Conservation (phyloP, 148 eudicot species). For the Oxyria digyna region DNA sequence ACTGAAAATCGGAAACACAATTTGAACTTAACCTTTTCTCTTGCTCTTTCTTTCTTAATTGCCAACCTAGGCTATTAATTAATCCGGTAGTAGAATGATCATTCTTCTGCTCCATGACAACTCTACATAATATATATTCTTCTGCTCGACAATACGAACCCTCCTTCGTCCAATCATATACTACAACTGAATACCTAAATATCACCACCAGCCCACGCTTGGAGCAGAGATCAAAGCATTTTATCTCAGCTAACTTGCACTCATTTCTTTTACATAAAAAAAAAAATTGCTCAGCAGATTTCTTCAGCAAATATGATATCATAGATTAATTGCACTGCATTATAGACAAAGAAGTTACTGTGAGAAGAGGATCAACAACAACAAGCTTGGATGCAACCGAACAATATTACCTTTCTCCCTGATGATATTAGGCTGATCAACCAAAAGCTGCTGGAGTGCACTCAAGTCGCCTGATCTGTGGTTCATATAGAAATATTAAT, state of each 20-base stretch:
- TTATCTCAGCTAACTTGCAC: background rate
- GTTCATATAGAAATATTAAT: background rate
- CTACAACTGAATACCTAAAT: no score
- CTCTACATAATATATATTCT: no score
- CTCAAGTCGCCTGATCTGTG: slow-evolving; percentile 46
- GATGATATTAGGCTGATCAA: slow-evolving; percentile 80
- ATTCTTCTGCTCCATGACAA: no score
- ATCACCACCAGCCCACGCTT: no score
- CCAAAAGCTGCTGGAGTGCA: slow-evolving; percentile 61
- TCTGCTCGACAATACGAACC: no score
- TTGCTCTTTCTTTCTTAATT: no score
- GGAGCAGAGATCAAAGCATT: no score
- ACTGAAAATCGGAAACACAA: no score
- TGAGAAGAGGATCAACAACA: background rate
- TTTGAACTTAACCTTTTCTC: no score
- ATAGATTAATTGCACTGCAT: slow-evolving; percentile 52
- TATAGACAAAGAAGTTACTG: background rate
- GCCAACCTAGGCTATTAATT: no score
- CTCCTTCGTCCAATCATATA: no score
- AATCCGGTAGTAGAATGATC: no score
- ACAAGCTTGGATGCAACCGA: background rate
- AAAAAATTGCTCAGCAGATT: slow-evolving; percentile 29
- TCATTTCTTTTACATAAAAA: background rate
- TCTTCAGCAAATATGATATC: slow-evolving; percentile 62
- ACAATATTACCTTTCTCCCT: slow-evolving; percentile 52